These are phyloP conservation scores for Microascus cirrosus DNA, from an alignment of 2,329 filamentous ascomycete genomes.

Conservation along the genomic window DNA sequence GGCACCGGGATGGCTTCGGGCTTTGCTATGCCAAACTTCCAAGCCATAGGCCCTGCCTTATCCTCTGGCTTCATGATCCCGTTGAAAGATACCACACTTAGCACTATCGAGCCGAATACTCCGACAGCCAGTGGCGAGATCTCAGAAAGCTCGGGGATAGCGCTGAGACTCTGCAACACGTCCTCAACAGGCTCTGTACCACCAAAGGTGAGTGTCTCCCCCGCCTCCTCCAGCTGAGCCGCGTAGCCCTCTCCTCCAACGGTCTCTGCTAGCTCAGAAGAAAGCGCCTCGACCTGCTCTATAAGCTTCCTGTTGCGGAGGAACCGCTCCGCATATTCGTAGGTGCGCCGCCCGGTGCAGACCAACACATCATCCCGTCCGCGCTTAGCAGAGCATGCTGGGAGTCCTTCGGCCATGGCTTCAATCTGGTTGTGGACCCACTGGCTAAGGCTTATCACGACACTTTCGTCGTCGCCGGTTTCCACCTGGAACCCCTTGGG, in stretches of 20 bases:
- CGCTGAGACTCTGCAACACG: neutral
- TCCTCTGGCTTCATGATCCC: neutral
- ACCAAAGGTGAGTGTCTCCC: neutral
- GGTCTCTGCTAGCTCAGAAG: neutral
- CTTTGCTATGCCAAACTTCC: neutral
- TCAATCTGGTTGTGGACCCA: neutral
- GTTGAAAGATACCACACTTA: neutral
- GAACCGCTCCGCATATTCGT: neutral
- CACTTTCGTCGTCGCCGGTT: neutral
- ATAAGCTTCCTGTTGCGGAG: neutral
- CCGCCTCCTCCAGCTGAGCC: neutral
- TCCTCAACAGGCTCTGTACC: neutral
- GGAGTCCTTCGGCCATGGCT: neutral
- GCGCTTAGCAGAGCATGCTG: neutral
- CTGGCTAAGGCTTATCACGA: neutral
- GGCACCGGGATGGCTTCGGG: neutral
- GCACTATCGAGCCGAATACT: neutral
- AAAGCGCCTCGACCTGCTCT: neutral
- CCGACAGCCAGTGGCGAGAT: neutral
- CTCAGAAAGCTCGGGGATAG: neutral
- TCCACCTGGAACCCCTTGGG: neutral
- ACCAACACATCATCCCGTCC: neutral
- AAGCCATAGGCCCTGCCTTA: neutral
- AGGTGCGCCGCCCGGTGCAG: neutral
- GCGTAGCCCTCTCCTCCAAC: neutral